phyloP scores from a whole-genome alignment of 208 protist species.

The Trypanosoma scelopori region DNA sequence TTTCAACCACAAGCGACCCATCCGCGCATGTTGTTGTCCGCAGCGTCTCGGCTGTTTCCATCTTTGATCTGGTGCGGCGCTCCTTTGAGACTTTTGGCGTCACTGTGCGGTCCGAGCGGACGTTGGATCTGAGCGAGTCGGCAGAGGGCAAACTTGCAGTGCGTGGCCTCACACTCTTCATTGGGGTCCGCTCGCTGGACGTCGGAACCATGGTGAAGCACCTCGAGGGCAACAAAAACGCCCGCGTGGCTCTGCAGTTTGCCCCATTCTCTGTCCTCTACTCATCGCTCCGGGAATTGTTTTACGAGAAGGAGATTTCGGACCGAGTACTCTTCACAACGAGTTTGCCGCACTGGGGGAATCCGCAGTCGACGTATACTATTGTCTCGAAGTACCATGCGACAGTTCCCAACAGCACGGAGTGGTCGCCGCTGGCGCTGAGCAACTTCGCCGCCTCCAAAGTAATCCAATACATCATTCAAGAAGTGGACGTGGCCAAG shows the following conservation, averaged over 20 bases:
- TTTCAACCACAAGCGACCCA: constrained; percentile 5
- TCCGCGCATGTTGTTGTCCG: constrained; percentile 10
- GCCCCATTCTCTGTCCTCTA: constrained; percentile 34
- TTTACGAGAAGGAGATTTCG: constrained; percentile 8
- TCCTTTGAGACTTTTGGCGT: constrained; percentile 22
- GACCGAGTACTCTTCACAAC: constrained; percentile 34
- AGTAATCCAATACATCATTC: constrained; percentile 15
- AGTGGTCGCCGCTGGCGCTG: constrained; percentile 18
- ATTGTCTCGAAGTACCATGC: constrained; percentile 27
- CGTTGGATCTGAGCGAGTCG: neutral
- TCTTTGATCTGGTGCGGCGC: constrained; percentile 14
- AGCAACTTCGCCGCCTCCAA: constrained; percentile 11
- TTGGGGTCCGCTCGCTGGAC: constrained; percentile 21
- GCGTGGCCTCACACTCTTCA: constrained; percentile 16
- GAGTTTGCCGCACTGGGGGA: constrained; percentile 49
- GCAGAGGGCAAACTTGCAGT: constrained; percentile 1
- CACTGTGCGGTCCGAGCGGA: neutral
- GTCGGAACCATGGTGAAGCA: constrained; percentile 23
- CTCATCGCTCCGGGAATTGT: constrained; percentile 14
- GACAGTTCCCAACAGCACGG: neutral
- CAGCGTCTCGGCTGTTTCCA: neutral
- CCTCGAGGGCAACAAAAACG: constrained; percentile 20
- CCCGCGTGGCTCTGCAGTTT: constrained; percentile 27
- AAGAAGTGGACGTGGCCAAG: constrained; percentile 19
- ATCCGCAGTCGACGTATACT: constrained; percentile 14